Base-by-base conservation (phyloP, 1,284 basidiomycete genomes). In the Moniliella sp. region DNA sequence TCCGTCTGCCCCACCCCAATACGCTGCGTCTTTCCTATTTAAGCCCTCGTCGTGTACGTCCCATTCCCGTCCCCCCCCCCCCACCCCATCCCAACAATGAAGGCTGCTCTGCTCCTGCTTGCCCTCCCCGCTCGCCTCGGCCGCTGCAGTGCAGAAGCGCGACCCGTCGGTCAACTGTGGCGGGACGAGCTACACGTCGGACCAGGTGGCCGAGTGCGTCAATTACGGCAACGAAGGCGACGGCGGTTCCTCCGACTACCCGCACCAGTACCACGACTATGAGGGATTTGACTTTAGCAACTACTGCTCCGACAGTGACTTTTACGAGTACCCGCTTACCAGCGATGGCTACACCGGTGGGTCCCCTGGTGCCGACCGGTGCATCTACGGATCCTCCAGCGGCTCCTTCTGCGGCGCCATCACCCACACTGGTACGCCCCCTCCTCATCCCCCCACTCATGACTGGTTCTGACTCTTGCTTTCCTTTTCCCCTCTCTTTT, bases 281-380 rank as follows among this genome's bases (percentile, higher is more conserved):
- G 30, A 39, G 31, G 47, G 47, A 28, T 47, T 49, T 33, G 39
- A 49, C 45, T 49, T 49, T 19, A 37, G 37, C 29, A 34, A 40
- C 35, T 43, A 43, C 38, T 49, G 47, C 40, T 23, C 27, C 15
- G 25, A 37, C 23, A 34, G 37, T 5, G 17, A 31, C 10, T 47
- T 32, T 40, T 9, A 40, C 25, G 47, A 49, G 39, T 39, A 16
- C 30, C 33, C 29, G 3, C 23, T 39, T 19, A 17, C 19, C 16
- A 15, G 14, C 10, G 15, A 14, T 15, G 18, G 23, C 8, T 31
- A 28, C 25, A 17, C 23, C 17, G 42, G 44, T 14, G 47, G 47
- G 21, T 47, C 45, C 32, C 47, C 47, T 15, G 47, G 47, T 13
- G 34, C 47, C 9, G 45, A 49, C 39, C 45, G 47, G 15, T 44